A percentile compares a stretch with the other conserved stretches of the same genome.
These are phyloP conservation scores for Apophysomyces variabilis DNA, from an alignment of 371 early-diverging fungal genomes.

Conservation along the genomic window DNA sequence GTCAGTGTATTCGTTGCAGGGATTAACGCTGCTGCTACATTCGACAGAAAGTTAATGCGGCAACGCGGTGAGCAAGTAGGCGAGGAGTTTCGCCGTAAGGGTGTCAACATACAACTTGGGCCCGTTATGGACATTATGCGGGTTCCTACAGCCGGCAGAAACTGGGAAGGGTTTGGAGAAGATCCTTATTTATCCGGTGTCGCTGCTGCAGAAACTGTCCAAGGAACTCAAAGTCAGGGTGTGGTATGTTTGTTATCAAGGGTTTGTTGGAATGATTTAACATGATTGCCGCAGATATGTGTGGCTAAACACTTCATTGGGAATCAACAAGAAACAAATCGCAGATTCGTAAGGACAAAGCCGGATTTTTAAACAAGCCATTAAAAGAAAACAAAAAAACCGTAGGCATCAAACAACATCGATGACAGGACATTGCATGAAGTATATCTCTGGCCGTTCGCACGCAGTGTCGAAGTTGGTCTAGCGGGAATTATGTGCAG, in stretches of 20 bases:
- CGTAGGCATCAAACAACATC: slow-evolving; percentile 30
- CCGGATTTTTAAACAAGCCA: neutral
- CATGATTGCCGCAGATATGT: slow-evolving; percentile 34
- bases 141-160: slow-evolving; percentile 48
- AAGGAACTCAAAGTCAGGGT: slow-evolving; percentile 34
- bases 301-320: slow-evolving; percentile 57
- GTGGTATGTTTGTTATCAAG: slow-evolving; percentile 23
- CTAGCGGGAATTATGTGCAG: slow-evolving; percentile 62
- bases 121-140: slow-evolving; percentile 37
- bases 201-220: slow-evolving; percentile 20
- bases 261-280: neutral
- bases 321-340: slow-evolving; percentile 52
- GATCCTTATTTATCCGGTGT: slow-evolving; percentile 54
- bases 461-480: slow-evolving; percentile 46
- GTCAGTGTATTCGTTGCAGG: slow-evolving; percentile 47
- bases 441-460: slow-evolving; percentile 56
- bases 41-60: slow-evolving; percentile 41
- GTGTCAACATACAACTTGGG: slow-evolving; percentile 45
- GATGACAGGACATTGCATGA: slow-evolving; percentile 60
- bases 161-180: slow-evolving; percentile 56
- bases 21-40: slow-evolving; percentile 55
- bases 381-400: neutral
- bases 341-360: slow-evolving; percentile 3
- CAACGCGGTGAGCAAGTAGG: slow-evolving; percentile 47
- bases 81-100: slow-evolving; percentile 50